Evolutionary conservation across 2,329 filamentous ascomycete genomes (phyloP).

Genomic region (Dothiorella sarmentorum): DNA sequence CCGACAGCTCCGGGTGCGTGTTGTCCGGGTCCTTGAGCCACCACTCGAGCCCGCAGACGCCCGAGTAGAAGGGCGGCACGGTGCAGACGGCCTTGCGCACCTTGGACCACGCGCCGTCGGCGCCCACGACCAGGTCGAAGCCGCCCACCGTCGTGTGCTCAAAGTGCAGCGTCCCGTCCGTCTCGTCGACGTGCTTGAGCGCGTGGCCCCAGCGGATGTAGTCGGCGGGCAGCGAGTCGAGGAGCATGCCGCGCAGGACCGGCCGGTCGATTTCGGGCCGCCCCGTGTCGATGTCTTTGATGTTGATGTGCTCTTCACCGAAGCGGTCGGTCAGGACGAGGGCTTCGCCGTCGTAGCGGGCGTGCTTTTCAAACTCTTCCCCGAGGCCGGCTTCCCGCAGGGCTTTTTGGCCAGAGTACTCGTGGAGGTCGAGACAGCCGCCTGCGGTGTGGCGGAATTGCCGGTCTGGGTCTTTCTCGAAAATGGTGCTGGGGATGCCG

Average conservation of each 20-base stretch:
- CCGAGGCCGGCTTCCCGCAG: conserved; percentile 50
- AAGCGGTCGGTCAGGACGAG: conserved; percentile 44
- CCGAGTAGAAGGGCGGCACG: conserved; percentile 45
- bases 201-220: conserved; percentile 46
- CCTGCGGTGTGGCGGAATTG: conserved; percentile 47
- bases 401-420: conserved; percentile 49
- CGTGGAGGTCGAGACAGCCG: conserved; percentile 55
- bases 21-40: conserved; percentile 41
- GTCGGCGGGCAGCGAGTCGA: conserved; percentile 44
- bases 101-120: conserved; percentile 48
- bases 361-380: conserved; percentile 49
- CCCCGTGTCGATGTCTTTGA: conserved; percentile 27
- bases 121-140: conserved; percentile 48
- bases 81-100: conserved; percentile 29
- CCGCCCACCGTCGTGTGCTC: conserved; percentile 25
- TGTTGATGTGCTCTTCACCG: conserved; percentile 28
- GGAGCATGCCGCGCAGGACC: conserved; percentile 44
- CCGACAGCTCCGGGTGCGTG: conserved; percentile 43
- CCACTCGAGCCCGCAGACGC: conserved; percentile 45
- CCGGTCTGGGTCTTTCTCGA: conserved; percentile 42
- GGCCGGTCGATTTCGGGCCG: conserved; percentile 55
- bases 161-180: conserved; percentile 10
- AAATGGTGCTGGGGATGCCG: conserved; percentile 48
- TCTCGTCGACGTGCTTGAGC: conserved; percentile 2
- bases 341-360: conserved; percentile 53